Evolutionary conservation across 495 filamentous ascomycete species (phyloP).

Genomic region (Penicillium salamii): DNA sequence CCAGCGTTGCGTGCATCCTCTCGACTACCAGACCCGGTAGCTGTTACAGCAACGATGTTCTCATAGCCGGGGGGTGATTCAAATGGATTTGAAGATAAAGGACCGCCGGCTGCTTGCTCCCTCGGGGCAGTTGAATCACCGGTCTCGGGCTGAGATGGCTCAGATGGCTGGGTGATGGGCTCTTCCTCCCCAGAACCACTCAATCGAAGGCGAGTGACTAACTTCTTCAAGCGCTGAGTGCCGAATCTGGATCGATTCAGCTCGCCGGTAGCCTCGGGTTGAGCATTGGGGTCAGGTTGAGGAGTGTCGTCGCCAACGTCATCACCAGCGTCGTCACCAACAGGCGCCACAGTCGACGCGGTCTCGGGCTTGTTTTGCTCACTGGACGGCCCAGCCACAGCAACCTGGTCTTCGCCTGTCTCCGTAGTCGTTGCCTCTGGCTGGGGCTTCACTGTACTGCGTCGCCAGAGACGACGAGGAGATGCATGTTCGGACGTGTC

Average conservation of each 20-base stretch:
- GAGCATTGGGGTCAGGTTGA: too few species aligned
- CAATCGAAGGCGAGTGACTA: slow-evolving; percentile 11
- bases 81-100: not conserved
- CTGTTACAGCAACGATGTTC: not conserved
- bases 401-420: not conserved
- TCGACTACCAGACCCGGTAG: slow-evolving; percentile 1
- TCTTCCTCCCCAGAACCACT: slow-evolving; percentile 8
- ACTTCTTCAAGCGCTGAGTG: slow-evolving; percentile 11
- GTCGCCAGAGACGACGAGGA: slow-evolving; percentile 2
- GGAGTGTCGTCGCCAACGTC: not conserved
- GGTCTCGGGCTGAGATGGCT: not conserved
- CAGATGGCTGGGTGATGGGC: not conserved
- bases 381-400: not conserved
- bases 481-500: not conserved
- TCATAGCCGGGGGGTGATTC: slow-evolving; percentile 1
- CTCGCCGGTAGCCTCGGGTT: not conserved
- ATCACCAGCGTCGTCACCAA: not conserved
- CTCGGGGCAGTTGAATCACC: not conserved
- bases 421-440: not conserved
- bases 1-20: slow-evolving; percentile 26
- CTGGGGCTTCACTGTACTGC: slow-evolving; percentile 1
- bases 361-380: not conserved
- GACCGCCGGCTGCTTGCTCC: not conserved
- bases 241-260: slow-evolving; percentile 3
- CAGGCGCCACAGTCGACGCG: not conserved